These are phyloP conservation scores for Cordyceps militaris DNA, from an alignment of 2,329 filamentous ascomycete genomes.

Conservation along the genomic window DNA sequence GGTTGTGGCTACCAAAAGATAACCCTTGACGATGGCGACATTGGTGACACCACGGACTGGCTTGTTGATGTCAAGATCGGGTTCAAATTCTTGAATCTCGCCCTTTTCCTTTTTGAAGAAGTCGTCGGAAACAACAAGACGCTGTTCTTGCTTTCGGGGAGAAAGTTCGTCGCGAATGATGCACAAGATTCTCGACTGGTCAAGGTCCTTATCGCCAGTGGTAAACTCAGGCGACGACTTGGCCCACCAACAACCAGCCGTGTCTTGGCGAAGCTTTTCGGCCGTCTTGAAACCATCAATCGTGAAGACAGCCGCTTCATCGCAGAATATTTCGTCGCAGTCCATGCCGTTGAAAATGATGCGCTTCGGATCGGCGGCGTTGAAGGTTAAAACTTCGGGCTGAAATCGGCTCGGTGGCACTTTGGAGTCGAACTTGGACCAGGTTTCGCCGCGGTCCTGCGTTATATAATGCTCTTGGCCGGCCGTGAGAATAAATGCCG, in stretches of 20 bases:
- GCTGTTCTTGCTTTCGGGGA: conserved; percentile 64
- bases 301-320: conserved; percentile 65
- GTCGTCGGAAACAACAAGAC: conserved; percentile 72
- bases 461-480: conserved; percentile 73
- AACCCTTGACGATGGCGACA: conserved; percentile 78
- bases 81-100: conserved; percentile 60
- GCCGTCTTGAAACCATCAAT: conserved; percentile 73
- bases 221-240: conserved; percentile 68
- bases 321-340: conserved; percentile 58
- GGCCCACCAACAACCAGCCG: conserved; percentile 81
- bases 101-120: conserved; percentile 58
- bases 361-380: conserved; percentile 74
- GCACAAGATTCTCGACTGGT: conserved; percentile 70
- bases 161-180: conserved; percentile 69
- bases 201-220: conserved; percentile 56
- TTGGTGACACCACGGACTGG: conserved; percentile 74
- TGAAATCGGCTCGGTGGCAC: conserved; percentile 49
- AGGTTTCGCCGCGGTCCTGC: conserved; percentile 72
- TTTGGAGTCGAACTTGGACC: conserved; percentile 65
- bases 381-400: conserved; percentile 58
- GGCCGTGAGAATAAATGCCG: conserved; percentile 72
- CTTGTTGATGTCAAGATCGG: conserved; percentile 64
- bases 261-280: conserved; percentile 58
- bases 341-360: conserved; percentile 77
- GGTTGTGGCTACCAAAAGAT: conserved; percentile 74